phyloP scores from a whole-genome alignment of 1,139 yeast species.

The Suhomyces maxii region DNA sequence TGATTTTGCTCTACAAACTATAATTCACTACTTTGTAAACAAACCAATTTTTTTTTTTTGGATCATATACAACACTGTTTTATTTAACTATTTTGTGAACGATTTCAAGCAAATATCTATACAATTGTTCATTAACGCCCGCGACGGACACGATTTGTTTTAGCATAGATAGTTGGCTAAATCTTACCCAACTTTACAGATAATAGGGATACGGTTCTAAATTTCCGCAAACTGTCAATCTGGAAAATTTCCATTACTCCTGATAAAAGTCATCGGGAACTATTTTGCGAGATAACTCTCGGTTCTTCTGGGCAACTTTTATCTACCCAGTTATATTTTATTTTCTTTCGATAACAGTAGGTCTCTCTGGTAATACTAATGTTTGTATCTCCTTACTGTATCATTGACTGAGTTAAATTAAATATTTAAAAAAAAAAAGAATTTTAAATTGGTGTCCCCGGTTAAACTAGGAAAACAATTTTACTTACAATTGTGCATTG shows the following conservation, averaged over 20 bases:
- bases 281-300: not conserved
- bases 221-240: not conserved
- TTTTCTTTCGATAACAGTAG: too few relatives aligned
- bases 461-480: too few relatives aligned
- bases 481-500: not conserved
- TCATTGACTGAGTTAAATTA: too few relatives aligned
- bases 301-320: not conserved
- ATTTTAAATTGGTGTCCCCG: too few relatives aligned
- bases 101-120: not conserved
- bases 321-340: too few relatives aligned
- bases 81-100: not conserved
- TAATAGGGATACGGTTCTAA: not conserved
- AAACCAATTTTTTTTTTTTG: not conserved
- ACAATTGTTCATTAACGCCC: not conserved
- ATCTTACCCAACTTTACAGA: not conserved
- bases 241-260: not conserved
- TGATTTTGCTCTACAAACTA: too few relatives aligned
- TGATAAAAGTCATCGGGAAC: not conserved
- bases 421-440: too few relatives aligned
- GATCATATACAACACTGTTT: too few relatives aligned
- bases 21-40: too few relatives aligned
- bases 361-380: too few relatives aligned
- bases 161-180: not conserved
- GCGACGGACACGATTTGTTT: not conserved
- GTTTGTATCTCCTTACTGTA: too few relatives aligned